Evolutionary conservation across 768 basidiomycete genomes (phyloP).

Genomic region (Rossbeevera mucosa): DNA sequence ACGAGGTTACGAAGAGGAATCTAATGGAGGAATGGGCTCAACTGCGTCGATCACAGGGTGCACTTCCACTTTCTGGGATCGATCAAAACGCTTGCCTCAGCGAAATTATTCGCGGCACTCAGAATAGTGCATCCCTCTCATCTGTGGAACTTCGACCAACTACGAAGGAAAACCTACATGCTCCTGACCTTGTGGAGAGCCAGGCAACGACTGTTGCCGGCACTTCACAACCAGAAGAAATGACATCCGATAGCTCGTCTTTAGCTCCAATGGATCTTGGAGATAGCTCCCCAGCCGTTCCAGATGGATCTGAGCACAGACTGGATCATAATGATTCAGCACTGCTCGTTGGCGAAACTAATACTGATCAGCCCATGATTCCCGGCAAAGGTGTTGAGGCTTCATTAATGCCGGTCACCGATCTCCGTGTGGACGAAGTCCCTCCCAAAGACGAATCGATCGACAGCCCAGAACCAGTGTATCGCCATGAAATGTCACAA

Average conservation of each 20-base stretch:
- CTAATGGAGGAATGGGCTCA: constrained; percentile 30
- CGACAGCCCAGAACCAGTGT: not conserved
- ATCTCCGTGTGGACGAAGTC: not conserved
- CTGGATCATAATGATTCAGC: not conserved
- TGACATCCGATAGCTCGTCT: not conserved
- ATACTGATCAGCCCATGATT: constrained; percentile 1
- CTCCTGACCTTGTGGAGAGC: not conserved
- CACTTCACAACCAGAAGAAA: constrained; percentile 6
- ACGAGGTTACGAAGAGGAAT: constrained; percentile 20
- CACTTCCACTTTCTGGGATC: constrained; percentile 12
- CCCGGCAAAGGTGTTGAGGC: not conserved
- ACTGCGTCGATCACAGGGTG: constrained; percentile 28
- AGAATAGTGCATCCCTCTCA: not conserved
- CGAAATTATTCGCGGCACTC: not conserved
- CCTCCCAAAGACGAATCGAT: not conserved
- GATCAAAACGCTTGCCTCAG: not conserved
- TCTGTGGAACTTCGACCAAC: not conserved
- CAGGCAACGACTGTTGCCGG: not conserved
- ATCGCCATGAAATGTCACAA: not conserved
- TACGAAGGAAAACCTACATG: not conserved
- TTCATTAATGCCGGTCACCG: not conserved
- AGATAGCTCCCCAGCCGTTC: not conserved
- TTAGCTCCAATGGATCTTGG: not conserved
- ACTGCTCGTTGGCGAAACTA: not conserved
- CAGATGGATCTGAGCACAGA: not conserved